A percentile compares a stretch with the other conserved stretches of the same genome.
Conservation (phyloP, 2,329 filamentous ascomycete species). For the Orbilia ellipsospora region DNA sequence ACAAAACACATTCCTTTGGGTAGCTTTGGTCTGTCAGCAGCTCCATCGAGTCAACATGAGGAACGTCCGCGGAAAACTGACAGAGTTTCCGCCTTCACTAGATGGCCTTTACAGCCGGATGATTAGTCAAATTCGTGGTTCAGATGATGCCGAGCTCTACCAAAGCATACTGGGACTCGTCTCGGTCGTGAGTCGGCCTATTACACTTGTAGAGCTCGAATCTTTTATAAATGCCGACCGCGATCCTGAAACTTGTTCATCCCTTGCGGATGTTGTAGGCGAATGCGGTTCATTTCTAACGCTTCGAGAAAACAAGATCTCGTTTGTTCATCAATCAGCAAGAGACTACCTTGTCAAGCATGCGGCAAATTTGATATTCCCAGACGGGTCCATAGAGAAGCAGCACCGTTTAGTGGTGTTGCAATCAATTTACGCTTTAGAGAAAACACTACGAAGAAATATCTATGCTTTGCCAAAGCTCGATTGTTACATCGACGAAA, state of each 20-base stretch:
- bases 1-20: constrained; percentile 63
- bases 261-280: constrained; percentile 60
- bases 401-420: no score
- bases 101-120: constrained; percentile 37
- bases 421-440: no score
- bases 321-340: constrained; percentile 64
- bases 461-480: no score
- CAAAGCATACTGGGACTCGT: no score
- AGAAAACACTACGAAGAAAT: no score
- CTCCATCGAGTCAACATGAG: constrained; percentile 58
- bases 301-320: constrained; percentile 59
- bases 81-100: constrained; percentile 61
- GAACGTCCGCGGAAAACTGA: constrained; percentile 53
- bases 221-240: no score
- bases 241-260: constrained; percentile 38
- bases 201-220: no score
- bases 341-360: constrained; percentile 63
- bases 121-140: no score
- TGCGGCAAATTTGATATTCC: constrained; percentile 60
- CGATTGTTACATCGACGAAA: constrained; percentile 54
- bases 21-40: constrained; percentile 62
- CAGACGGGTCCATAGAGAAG: constrained; percentile 51
- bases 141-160: no score
- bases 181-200: no score
- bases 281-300: constrained; percentile 64